Evolutionary conservation across 1,139 yeast genomes (phyloP), one percentile per base, ranked within the genome.

Genomic region (Pichia cactophila): DNA sequence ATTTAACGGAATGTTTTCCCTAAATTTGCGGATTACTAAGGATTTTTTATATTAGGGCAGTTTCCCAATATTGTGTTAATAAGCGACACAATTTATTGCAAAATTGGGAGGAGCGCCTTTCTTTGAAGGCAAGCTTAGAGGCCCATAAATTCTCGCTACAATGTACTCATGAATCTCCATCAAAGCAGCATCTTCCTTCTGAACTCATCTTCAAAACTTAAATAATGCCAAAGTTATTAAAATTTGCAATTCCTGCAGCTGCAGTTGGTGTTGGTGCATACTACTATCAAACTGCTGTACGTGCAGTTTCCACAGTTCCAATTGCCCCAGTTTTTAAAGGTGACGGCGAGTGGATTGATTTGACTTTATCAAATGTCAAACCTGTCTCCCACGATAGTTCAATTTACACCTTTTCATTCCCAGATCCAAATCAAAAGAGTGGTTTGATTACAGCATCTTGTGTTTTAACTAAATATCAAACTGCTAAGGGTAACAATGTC

Each of bases 401-500:
- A 69, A 76, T 77, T 58, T 78, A 87, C 62, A 74, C 80, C 33
- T 89, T 92, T 62, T 83, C 80, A 54, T 77, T 90, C 59, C 87
- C 88, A 41, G 67, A 75, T 49, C 69, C 76, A 45, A 88, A 85
- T 60, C 79, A 82, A 52, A 80, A 74, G 39, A 76, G 89, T 43
- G 99, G 99, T 31, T 77, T 92, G 60, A 73, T 79, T 58, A 77
- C 83, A 52, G 96, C 97, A 42, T 86, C 95, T 41, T 80, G 84
- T 58, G 67, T 94, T 48, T 67, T 92, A 67, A 78, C 95, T 66
- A 89, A 89, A 73, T 88, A 73, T 58, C 86, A 83, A 51, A 84
- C 92, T 50, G 78, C 81, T 53, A 88, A 88, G 72, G 97, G 97
- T 58, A 81, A 74, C 70, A 82, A 83, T 62, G 96, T 92, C 52